Evolutionary conservation across 83 land plant species (phyloP), one percentile per base, ranked within the genome.

Genomic region (Larix sibirica): DNA sequence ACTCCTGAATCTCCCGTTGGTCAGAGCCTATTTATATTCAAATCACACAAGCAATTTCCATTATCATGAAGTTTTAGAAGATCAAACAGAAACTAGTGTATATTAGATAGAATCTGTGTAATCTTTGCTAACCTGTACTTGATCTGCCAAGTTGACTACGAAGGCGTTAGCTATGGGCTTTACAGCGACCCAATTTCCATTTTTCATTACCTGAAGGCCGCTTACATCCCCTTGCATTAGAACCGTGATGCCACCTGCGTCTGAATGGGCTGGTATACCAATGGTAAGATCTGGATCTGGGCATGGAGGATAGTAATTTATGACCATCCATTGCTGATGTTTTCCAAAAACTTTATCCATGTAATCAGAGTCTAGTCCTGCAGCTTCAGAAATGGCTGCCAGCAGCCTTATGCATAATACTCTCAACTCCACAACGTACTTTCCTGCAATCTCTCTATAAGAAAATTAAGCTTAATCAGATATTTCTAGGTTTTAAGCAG

Each of bases 301-400:
- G 61, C 90, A 88, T 67, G 88, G 85, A 4, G 91, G 91, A 59
- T 89, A 86, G 56, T 84, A 62, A 44, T 84, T 84, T 9, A 82
- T 24, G 5, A 63, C 6, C 28, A 85, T 6, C 24, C 12, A 3
- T 12, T n/a, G 82, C 9, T 33, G 50, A 18, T 14, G 64, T 65
- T 65, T 59, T 24, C 90, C 83, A 0, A 83, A 58, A 64, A 78
- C 66, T 44, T 28, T 76, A 16, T 10, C 8, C 23, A 88, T 75
- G 62, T 85, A 85, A 1, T 78, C 87, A 2, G 31, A 1, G 14
- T 26, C 2, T n/a, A 88, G 69, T 31, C 81, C 85, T 67, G 83
- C 47, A 23, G 87, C 87, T 80, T 87, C 83, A 23, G 61, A 40
- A n/a, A 85, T 76, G 21, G 85, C 0, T 24, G 79, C 85, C 68